Percentiles rank a stretch among this genome's conserved stretches.
Evolutionary conservation across 495 filamentous ascomycete species (phyloP).

Genomic region (Echria macrotheca): DNA sequence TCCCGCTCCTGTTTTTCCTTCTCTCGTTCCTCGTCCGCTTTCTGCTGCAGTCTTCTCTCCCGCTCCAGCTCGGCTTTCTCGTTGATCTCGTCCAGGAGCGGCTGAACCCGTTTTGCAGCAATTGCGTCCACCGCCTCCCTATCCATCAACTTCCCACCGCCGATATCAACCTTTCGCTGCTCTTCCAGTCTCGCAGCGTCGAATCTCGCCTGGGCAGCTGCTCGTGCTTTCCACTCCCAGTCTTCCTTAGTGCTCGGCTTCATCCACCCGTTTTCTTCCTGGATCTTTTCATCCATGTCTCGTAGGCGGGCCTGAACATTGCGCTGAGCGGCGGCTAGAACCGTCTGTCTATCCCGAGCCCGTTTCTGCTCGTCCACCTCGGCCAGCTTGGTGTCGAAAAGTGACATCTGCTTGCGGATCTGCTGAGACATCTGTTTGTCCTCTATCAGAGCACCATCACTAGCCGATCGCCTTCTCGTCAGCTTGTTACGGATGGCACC

Average conservation of each 20-base stretch:
- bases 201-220: conserved; percentile 60
- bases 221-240: conserved; percentile 71
- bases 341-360: conserved; percentile 61
- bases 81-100: conserved; percentile 84
- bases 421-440: conserved; percentile 64
- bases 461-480: conserved; percentile 60
- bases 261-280: conserved; percentile 70
- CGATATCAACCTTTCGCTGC: conserved; percentile 68
- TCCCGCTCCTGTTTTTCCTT: conserved; percentile 41
- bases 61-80: conserved; percentile 64
- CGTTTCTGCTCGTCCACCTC: conserved; percentile 71
- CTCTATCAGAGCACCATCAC: conserved; percentile 56
- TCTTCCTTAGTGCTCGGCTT: conserved; percentile 62
- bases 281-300: conserved; percentile 73
- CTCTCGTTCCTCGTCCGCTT: conserved; percentile 42
- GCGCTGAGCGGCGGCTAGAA: conserved; percentile 74
- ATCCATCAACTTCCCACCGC: conserved; percentile 74
- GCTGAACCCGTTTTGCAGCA: conserved; percentile 74
- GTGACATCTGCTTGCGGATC: conserved; percentile 75
- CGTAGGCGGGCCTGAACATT: conserved; percentile 76
- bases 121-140: conserved; percentile 74
- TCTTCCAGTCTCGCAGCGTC: conserved; percentile 41
- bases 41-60: conserved; percentile 51
- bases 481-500: conserved; percentile 49
- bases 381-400: conserved; percentile 61